phyloP scores from a whole-genome alignment of 352 stramenopile genomes.

The Phytophthora pini region DNA sequence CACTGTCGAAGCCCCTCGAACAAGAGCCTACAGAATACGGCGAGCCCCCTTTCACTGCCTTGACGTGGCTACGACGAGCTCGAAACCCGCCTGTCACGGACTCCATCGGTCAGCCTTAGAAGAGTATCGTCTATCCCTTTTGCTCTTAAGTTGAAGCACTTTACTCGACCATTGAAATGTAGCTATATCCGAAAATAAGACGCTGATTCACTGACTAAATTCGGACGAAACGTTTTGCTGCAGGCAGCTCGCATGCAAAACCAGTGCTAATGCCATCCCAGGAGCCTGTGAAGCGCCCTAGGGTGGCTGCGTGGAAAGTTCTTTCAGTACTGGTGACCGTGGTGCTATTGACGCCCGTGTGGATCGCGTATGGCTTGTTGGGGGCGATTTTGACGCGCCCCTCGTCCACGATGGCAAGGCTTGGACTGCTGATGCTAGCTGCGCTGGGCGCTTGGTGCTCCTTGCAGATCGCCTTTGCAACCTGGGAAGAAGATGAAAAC shows the following conservation, averaged over 20 bases:
- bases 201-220: neutral
- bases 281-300: conserved; percentile 29
- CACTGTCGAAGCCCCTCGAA: conserved; percentile 1
- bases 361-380: conserved; percentile 49
- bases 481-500: neutral
- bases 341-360: conserved; percentile 49
- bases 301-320: conserved; percentile 31
- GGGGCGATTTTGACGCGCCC: conserved; percentile 48
- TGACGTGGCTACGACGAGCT: conserved; percentile 49
- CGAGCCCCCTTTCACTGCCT: conserved; percentile 28
- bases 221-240: neutral
- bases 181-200: conserved; percentile 13
- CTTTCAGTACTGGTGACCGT: conserved; percentile 32
- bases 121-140: too few species aligned
- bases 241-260: too few species aligned
- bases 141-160: conserved; percentile 5
- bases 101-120: conserved; percentile 16
- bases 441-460: conserved; percentile 24
- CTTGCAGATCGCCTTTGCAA: conserved; percentile 24
- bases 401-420: conserved; percentile 26
- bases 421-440: conserved; percentile 31
- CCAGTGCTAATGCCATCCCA: conserved; percentile 5
- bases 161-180: conserved; percentile 7
- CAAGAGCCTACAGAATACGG: neutral
- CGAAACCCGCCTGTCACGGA: conserved; percentile 44